Base-by-base conservation (phyloP, 2,329 filamentous ascomycete species). In the Phialophora macrospora region DNA sequence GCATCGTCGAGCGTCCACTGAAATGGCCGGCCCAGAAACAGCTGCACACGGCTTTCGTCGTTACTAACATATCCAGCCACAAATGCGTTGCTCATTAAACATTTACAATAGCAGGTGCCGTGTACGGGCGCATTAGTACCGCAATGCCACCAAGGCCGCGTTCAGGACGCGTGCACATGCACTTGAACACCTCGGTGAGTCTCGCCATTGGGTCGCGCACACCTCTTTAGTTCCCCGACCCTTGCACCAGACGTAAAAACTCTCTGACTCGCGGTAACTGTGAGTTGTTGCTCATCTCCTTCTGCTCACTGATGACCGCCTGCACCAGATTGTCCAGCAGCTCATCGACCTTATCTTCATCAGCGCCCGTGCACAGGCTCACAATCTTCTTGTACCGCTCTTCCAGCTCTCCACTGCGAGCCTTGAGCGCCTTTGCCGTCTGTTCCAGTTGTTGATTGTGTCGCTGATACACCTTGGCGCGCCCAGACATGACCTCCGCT, bases 351-450 rank as follows among this genome's bases (percentile, higher is more conserved):
- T 92, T 86, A 8, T 84, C 83, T 68, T 96, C 92, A 0, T 87
- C 84, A 38, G 93, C 90, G 8, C 88, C 88, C 0, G 93, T 96
- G 75, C 94, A 97, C 12, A 97, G 81, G 61, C 90, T 88, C 26
- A 99, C 92, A 32, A 98, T 91, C 70, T 90, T 90, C 28, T 93
- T 86, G 76, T 97, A 97, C 78, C 95, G 92, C 70, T 90, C 83
- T 74, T 97, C 94, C 3, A 96, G 83, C 61, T 97, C 93, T 4
- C 88, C 89, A 72, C 92, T 94, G 66, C 91, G 88, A 32, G 89
- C 88, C 75, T 92, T 89, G 8, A 99, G 84, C 5, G 85, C 85
- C 20, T 85, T 84, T 1, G 92, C 88, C 71, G 90, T 87, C 58
- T 87, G 85, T 60, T 86, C 81, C 12, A 95, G 87, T 20, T 84